These are phyloP conservation scores for Paraglomus brasilianum DNA, from an alignment of 192 early-diverging fungal genomes.

Conservation along the genomic window DNA sequence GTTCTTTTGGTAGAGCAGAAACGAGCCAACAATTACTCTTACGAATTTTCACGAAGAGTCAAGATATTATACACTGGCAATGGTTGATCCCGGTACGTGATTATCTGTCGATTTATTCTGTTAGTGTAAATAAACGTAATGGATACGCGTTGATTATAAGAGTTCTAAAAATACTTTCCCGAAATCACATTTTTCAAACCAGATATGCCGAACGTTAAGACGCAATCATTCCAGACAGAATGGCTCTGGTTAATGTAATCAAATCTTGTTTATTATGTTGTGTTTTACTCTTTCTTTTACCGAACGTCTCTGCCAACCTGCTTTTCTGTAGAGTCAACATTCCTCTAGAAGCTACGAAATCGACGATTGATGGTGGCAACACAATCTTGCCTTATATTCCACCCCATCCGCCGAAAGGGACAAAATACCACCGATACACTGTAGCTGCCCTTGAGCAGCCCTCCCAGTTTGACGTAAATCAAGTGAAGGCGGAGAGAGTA, in stretches of 20 bases:
- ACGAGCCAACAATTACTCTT: conserved; percentile 54
- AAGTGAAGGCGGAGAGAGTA: conserved; percentile 32
- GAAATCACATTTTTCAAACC: no score
- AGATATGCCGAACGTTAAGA: conserved; percentile 61
- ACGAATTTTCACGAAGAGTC: conserved; percentile 66
- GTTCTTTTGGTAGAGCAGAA: conserved; percentile 52
- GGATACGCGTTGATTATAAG: no score
- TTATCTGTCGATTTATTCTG: background rate
- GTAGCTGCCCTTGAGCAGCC: conserved; percentile 64
- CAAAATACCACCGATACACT: conserved; percentile 73
- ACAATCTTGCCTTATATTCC: conserved; percentile 60
- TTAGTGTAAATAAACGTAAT: no score
- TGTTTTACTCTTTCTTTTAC: background rate
- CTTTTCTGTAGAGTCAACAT: conserved; percentile 60
- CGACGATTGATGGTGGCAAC: conserved; percentile 43
- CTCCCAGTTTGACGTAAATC: conserved; percentile 53
- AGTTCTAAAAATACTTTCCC: no score
- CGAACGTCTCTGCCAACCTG: no score
- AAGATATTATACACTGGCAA: conserved; percentile 64
- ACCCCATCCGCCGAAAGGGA: conserved; percentile 76
- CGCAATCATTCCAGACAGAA: conserved; percentile 65
- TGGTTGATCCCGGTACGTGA: conserved; percentile 67
- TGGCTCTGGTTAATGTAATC: conserved; percentile 72
- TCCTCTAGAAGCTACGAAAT: conserved; percentile 55
- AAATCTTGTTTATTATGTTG: background rate